Evolutionary conservation across 148 eudicot species (phyloP).

Genomic region (Cornus suecica): DNA sequence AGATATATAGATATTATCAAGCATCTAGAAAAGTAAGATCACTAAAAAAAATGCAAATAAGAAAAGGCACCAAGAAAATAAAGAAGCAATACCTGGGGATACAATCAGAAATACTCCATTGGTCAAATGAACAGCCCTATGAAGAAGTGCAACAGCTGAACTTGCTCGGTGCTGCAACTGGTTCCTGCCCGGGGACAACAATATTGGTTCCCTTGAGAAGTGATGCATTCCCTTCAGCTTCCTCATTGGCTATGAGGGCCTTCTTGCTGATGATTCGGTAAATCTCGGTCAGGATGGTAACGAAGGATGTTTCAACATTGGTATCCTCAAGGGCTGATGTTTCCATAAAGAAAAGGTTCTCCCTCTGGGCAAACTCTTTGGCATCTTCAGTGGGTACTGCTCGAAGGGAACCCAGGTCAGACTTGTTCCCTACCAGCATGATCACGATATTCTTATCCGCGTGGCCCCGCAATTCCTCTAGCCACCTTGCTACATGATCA

Average conservation of each 20-base stretch:
- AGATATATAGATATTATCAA: background rate
- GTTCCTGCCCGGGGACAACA: constrained; percentile 30
- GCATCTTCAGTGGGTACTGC: constrained; percentile 54
- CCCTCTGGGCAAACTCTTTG: constrained; percentile 51
- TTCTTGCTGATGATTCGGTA: constrained; percentile 47
- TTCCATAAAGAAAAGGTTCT: constrained; percentile 54
- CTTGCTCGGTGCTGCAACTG: constrained; percentile 16
- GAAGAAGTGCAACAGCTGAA: constrained; percentile 28
- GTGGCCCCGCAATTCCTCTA: constrained; percentile 53
- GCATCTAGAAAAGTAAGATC: background rate
- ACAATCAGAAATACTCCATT: background rate
- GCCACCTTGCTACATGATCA: constrained; percentile 50
- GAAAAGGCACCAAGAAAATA: background rate
- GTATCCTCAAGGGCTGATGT: constrained; percentile 58
- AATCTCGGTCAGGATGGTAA: constrained; percentile 46
- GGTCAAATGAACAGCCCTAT: constrained; percentile 2
- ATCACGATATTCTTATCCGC: constrained; percentile 56
- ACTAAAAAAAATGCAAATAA: background rate
- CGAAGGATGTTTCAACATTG: constrained; percentile 42
- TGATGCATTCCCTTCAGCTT: constrained; percentile 31
- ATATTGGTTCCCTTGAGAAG: constrained; percentile 36
- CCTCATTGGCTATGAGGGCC: constrained; percentile 45
- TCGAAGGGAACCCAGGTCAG: constrained; percentile 45
- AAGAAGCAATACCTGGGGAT: background rate
- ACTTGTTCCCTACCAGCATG: constrained; percentile 59